These are phyloP conservation scores for Scytalidium lignicola DNA, from an alignment of 2,329 filamentous ascomycete genomes.

Conservation along the genomic window DNA sequence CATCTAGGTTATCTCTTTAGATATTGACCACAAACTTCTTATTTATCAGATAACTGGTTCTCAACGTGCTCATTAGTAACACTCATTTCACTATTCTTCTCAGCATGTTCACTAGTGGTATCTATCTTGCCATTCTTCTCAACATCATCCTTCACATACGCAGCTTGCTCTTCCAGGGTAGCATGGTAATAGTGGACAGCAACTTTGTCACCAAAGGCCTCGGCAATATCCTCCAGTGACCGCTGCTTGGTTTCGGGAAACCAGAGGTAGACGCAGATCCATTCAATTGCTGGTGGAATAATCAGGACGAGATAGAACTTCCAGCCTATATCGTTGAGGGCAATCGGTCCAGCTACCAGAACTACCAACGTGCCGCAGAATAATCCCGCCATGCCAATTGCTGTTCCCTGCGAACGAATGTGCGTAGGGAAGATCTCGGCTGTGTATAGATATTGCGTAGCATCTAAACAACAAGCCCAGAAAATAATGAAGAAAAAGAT, in stretches of 20 bases:
- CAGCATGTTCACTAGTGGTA: too few species aligned
- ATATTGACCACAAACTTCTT: too few species aligned
- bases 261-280: neutral
- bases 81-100: too few species aligned
- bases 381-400: conserved; percentile 10
- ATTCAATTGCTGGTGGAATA: neutral
- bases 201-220: neutral
- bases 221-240: neutral
- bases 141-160: neutral
- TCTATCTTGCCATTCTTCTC: neutral
- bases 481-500: conserved; percentile 6
- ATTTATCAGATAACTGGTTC: too few species aligned
- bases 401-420: conserved; percentile 14
- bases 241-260: neutral
- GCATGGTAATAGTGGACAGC: conserved; percentile 1
- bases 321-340: conserved; percentile 28
- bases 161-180: neutral
- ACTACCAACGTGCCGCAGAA: conserved; percentile 13
- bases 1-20: too few species aligned
- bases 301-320: conserved; percentile 32
- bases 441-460: conserved; percentile 13
- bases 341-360: conserved; percentile 26
- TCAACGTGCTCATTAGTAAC: too few species aligned
- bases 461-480: conserved; percentile 13
- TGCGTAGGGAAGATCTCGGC: conserved; percentile 19